Percentiles rank a stretch among this genome's conserved stretches.
phyloP scores from a whole-genome alignment of 2,329 filamentous ascomycete genomes.

The Cladosporium sp. region DNA sequence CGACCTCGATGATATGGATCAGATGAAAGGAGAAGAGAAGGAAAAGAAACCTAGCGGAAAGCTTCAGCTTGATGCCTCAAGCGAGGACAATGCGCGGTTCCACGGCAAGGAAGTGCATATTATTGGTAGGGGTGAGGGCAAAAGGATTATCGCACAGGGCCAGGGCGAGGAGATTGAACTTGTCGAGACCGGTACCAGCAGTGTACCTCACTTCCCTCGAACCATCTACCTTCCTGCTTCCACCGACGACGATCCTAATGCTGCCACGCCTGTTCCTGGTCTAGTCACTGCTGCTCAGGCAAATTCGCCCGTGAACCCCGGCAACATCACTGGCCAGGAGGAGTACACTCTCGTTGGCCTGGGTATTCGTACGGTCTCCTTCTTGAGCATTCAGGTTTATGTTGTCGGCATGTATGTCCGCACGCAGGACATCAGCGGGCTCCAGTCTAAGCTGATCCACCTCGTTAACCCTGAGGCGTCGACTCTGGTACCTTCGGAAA shows the following conservation, averaged over 20 bases:
- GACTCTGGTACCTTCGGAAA: conserved; percentile 76
- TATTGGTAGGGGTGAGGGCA: conserved; percentile 57
- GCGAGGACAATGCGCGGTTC: conserved; percentile 36
- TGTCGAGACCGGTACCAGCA: conserved; percentile 73
- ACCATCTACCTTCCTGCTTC: conserved; percentile 58
- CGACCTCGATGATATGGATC: conserved; percentile 30
- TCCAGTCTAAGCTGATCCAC: conserved; percentile 73
- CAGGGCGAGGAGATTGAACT: conserved; percentile 61
- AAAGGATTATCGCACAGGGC: conserved; percentile 42
- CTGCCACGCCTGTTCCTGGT: conserved; percentile 14
- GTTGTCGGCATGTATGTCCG: conserved; percentile 90
- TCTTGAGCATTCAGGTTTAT: conserved; percentile 87
- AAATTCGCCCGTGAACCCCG: conserved; percentile 29
- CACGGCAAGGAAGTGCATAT: conserved; percentile 54
- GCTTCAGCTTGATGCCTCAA: conserved; percentile 31
- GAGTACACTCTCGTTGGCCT: conserved; percentile 86
- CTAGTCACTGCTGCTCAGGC: conserved; percentile 17
- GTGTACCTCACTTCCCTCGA: conserved; percentile 74
- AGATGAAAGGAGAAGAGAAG: conserved; percentile 19
- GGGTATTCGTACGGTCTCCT: conserved; percentile 84
- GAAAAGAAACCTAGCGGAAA: conserved; percentile 17
- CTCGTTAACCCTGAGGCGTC: conserved; percentile 73
- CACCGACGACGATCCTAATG: conserved; percentile 30
- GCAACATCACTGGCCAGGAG: conserved; percentile 42
- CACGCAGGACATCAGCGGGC: conserved; percentile 70